Conservation (phyloP, 1,284 basidiomycete species). For the Rhodofomes roseus region DNA sequence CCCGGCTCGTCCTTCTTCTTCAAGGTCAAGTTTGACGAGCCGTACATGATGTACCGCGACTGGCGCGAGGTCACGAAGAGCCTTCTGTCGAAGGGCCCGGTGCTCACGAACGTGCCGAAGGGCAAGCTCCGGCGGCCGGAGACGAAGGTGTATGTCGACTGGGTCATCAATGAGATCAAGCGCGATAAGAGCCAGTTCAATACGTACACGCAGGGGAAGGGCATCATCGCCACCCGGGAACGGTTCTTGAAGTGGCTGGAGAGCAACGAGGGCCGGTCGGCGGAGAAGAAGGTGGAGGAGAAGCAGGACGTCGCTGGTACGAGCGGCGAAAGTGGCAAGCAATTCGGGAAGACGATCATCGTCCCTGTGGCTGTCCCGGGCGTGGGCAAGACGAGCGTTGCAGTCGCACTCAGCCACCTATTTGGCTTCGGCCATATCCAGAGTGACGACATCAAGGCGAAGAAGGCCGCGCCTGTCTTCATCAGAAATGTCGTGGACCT, state of each 20-base stretch:
- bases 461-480: conserved; percentile 78
- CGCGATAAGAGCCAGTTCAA: conserved; percentile 61
- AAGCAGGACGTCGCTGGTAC: conserved; percentile 23
- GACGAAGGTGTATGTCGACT: conserved; percentile 62
- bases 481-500: conserved; percentile 69
- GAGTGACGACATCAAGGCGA: conserved; percentile 84
- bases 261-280: conserved; percentile 40
- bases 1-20: conserved; percentile 93
- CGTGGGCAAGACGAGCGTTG: conserved; percentile 88
- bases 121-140: conserved; percentile 63
- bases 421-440: conserved; percentile 89
- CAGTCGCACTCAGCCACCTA: conserved; percentile 74
- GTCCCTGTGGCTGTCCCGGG: conserved; percentile 91
- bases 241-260: conserved; percentile 73
- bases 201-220: conserved; percentile 68
- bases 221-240: conserved; percentile 83
- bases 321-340: conserved; percentile 34
- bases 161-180: conserved; percentile 72
- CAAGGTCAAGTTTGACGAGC: conserved; percentile 99
- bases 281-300: conserved; percentile 24
- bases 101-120: conserved; percentile 44
- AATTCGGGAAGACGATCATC: conserved; percentile 79
- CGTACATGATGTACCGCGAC: conserved; percentile 97
- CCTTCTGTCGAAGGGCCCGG: conserved; percentile 48
- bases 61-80: conserved; percentile 93